Evolutionary conservation across 768 basidiomycete genomes (phyloP).

Genomic region (Lentinula sp.): DNA sequence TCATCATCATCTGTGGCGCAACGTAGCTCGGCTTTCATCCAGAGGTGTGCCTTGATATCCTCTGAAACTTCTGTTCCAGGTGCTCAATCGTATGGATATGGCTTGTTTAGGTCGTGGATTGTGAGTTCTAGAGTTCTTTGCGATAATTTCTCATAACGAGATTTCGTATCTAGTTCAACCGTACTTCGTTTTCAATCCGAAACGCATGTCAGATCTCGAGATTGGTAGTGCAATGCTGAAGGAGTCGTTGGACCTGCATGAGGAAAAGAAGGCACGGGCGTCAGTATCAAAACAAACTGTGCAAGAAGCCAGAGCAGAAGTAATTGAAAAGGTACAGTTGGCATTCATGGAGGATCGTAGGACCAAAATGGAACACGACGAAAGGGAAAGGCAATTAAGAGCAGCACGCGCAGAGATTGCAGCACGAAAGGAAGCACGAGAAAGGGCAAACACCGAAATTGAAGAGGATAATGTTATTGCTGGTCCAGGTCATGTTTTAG

Average conservation of each 20-base stretch:
- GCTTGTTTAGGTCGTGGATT: constrained; percentile 49
- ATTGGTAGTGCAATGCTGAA: constrained; percentile 62
- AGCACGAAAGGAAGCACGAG: constrained; percentile 14
- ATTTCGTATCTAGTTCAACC: constrained; percentile 44
- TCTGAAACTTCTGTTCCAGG: constrained; percentile 3
- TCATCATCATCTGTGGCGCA: constrained; percentile 10
- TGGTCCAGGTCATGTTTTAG: constrained; percentile 30
- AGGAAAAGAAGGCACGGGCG: constrained; percentile 40
- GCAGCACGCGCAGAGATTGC: constrained; percentile 28
- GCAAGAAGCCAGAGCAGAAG: constrained; percentile 51
- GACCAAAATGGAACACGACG: constrained; percentile 44
- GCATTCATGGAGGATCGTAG: constrained; percentile 78
- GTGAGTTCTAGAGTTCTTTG: neutral
- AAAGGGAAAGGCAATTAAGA: constrained; percentile 52
- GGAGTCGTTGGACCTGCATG: constrained; percentile 53
- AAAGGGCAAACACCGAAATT: constrained; percentile 5
- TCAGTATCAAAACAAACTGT: constrained; percentile 45
- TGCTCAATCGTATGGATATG: neutral
- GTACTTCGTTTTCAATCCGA: constrained; percentile 56
- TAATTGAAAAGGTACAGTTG: constrained; percentile 60
- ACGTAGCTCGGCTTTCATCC: constrained; percentile 68
- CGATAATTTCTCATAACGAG: neutral
- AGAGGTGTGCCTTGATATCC: constrained; percentile 35
- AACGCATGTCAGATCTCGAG: constrained; percentile 46
- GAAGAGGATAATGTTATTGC: constrained; percentile 8